Percentiles rank a stretch among this genome's conserved stretches.
Evolutionary conservation across 768 basidiomycete species (phyloP).

Genomic region (Arthromyces matolae): DNA sequence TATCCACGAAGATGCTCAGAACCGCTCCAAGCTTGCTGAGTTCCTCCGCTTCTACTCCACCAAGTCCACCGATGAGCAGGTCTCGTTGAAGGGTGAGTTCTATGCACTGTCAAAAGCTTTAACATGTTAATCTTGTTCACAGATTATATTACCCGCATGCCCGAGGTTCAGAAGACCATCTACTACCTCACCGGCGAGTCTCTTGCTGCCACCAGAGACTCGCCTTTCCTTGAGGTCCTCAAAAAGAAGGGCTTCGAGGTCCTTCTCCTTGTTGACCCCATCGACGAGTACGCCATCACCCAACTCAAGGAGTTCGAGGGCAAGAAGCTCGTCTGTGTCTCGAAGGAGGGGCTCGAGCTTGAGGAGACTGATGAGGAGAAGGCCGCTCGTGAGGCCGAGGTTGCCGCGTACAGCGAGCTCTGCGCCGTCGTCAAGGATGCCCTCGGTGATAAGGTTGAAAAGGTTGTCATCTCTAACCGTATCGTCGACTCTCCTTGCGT

Average conservation of each 20-base stretch:
- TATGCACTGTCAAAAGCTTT: not conserved
- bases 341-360: constrained; percentile 98
- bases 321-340: constrained; percentile 96
- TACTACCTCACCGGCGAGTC: constrained; percentile 99
- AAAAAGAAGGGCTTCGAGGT: constrained; percentile 99
- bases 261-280: constrained; percentile 95
- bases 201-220: constrained; percentile 83
- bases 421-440: constrained; percentile 96
- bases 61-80: constrained; percentile 85
- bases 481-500: constrained; percentile 96
- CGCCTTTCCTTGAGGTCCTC: constrained; percentile 98
- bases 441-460: constrained; percentile 99
- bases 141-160: constrained; percentile 99
- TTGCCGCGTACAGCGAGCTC: constrained; percentile 77
- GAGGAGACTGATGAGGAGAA: constrained; percentile 99
- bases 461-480: constrained; percentile 97
- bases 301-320: constrained; percentile 99
- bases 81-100: constrained; percentile 81
- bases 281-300: constrained; percentile 97
- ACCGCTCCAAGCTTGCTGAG: constrained; percentile 98
- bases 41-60: constrained; percentile 99
- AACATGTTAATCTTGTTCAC: not conserved
- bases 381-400: constrained; percentile 82
- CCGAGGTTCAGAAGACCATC: constrained; percentile 96
- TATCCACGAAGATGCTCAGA: constrained; percentile 98